Conservation (phyloP, 345 rosid genomes). For the Xanthoceras sorbifolium region DNA sequence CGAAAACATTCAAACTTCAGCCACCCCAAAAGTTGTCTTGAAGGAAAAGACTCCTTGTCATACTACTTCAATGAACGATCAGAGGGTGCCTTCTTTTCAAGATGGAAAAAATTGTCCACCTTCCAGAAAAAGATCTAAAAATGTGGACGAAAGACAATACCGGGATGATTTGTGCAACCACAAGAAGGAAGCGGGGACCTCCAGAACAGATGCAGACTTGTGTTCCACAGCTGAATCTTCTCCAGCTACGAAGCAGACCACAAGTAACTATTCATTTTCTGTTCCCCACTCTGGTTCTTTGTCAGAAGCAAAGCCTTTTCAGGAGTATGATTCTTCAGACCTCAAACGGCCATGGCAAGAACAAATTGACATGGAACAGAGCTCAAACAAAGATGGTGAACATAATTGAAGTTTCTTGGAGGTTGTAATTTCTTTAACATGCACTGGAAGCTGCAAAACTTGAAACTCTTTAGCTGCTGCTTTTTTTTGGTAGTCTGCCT, state of each 20-base stretch:
- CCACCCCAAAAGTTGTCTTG: conserved; percentile 39
- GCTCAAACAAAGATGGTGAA: conserved; percentile 37
- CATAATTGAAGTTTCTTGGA: not conserved
- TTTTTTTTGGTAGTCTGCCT: not conserved
- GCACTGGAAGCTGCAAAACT: not conserved
- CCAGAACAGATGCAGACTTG: conserved; percentile 47
- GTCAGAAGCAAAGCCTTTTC: conserved; percentile 44
- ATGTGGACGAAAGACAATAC: conserved; percentile 26
- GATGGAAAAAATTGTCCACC: conserved; percentile 30
- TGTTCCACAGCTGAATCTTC: conserved; percentile 85
- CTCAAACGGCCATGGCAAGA: conserved; percentile 33
- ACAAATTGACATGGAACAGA: conserved; percentile 33
- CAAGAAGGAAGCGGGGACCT: conserved; percentile 31
- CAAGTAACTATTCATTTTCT: conserved; percentile 48
- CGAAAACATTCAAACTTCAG: conserved; percentile 35
- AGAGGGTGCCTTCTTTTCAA: conserved; percentile 62
- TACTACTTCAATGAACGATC: conserved; percentile 69
- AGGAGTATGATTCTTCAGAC: conserved; percentile 49
- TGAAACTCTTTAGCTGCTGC: not conserved
- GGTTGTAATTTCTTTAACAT: not conserved
- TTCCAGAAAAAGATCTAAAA: conserved; percentile 57
- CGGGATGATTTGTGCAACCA: conserved; percentile 15
- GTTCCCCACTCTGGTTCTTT: conserved; percentile 62
- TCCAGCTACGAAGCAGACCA: conserved; percentile 46
- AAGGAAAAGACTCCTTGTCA: conserved; percentile 47